Conservation (phyloP, 257 asterid genomes). For the Petrea volubilis region DNA sequence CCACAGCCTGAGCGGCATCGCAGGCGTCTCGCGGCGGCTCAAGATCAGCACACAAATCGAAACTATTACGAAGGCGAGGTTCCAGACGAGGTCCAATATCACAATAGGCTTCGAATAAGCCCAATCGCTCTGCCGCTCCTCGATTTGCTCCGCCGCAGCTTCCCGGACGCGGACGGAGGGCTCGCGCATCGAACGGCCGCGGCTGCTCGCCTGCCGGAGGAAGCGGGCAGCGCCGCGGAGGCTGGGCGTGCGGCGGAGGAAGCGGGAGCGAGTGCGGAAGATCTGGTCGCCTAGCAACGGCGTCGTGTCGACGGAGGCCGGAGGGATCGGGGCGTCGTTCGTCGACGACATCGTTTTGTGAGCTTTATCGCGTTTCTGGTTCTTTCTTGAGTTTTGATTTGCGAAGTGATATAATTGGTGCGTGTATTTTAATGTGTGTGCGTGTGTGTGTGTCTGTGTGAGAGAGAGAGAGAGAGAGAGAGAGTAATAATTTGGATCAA, state of each 20-base stretch:
- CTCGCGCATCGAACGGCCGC: conserved; percentile 65
- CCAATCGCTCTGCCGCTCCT: conserved; percentile 67
- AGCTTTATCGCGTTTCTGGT: conserved; percentile 10
- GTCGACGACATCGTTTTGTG: conserved; percentile 42
- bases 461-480: neutral
- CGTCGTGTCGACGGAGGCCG: conserved; percentile 37
- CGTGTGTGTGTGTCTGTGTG: neutral
- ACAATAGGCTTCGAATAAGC: conserved; percentile 73
- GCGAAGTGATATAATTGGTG: conserved; percentile 7
- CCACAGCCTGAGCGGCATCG: conserved; percentile 70
- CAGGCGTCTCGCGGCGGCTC: conserved; percentile 47
- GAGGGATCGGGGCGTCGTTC: conserved; percentile 26
- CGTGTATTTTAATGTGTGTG: neutral
- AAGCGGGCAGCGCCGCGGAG: conserved; percentile 64
- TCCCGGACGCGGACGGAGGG: conserved; percentile 67
- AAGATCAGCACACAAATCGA: conserved; percentile 47
- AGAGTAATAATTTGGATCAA: conserved; percentile 16
- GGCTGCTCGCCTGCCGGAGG: conserved; percentile 65
- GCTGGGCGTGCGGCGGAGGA: conserved; percentile 55
- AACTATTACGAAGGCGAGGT: conserved; percentile 53
- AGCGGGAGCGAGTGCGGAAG: conserved; percentile 33
- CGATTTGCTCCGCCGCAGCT: conserved; percentile 65
- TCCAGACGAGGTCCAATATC: conserved; percentile 59
- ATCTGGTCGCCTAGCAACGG: conserved; percentile 47
- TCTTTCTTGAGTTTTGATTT: conserved; percentile 5